Base-by-base conservation (phyloP, 1,284 basidiomycete genomes). In the Cryptococcus sp. region DNA sequence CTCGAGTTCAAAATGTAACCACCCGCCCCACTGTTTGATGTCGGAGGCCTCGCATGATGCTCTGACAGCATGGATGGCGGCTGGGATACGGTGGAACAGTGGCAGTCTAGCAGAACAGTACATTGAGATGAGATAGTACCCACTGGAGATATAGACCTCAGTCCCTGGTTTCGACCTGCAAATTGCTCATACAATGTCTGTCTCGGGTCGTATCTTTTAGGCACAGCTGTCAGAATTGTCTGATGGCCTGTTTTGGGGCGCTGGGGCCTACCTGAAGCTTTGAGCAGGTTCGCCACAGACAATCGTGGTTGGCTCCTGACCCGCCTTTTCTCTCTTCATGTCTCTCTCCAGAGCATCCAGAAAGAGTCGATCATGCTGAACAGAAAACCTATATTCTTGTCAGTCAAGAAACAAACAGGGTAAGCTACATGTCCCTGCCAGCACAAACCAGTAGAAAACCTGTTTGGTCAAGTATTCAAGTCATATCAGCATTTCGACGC, bases 351-450 rank as follows among this genome's bases (percentile, higher is more conserved):
- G 83, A 24, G 91, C 91, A 70, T 95, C 91, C 50, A 95, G 84
- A 80, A 95, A 94, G 50, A 95, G 85, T n/a, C 91, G 87, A 76
- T 95, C 91, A 63, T 95, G 91, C 3, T 91, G 91, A 12, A 95
- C 91, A 1, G 85, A 86, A 75, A 85, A 87, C 85, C 85, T 86
- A 68, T 38, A 21, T 33, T 15, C 23, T 39, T 16, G 38, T 24
- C 21, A 28, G 24, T 44, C 20, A 5, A 15, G 13, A 45, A 40
- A 37, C 39, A 20, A 16, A 45, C n/a, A 46, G 9, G 9, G 9
- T 33, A 33, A 33, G 28, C 9, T 4, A 33, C 28, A 9, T 33
- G 28, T 33, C 28, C 28, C 9, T 33, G 18, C 18, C 18, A 24
- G 4, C 12, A 79, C 85, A 52, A 67, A 89, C 91, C 91, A 95